Conservation (phyloP, 129 eudicot genomes). For the Pulicaria dysenterica region DNA sequence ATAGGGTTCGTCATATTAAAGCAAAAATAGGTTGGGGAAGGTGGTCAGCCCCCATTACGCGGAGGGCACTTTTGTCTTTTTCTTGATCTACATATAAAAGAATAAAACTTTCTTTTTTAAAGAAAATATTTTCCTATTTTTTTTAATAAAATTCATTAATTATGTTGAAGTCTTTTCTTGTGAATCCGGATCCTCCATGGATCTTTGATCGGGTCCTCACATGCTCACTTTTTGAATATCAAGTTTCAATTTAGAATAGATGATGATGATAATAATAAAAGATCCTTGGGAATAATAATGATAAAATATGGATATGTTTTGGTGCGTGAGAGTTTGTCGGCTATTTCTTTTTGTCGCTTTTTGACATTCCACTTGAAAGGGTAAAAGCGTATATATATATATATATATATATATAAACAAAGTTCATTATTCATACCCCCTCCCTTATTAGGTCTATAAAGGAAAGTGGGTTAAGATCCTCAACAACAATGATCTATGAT, state of each 20-base stretch:
- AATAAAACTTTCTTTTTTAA: too few species aligned
- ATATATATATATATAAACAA: too few species aligned
- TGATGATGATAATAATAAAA: too few species aligned
- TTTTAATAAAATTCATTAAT: not conserved
- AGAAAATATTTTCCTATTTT: too few species aligned
- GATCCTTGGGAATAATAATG: not conserved
- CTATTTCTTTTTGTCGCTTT: conserved; percentile 22
- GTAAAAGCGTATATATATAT: not conserved
- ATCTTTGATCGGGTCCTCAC: not conserved
- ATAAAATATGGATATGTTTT: conserved; percentile 22
- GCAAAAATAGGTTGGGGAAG: conserved; percentile 1
- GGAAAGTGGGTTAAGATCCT: too few species aligned
- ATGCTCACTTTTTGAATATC: too few species aligned
- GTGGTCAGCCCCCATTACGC: conserved; percentile 21
- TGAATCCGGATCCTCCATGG: conserved; percentile 25
- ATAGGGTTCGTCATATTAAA: not conserved
- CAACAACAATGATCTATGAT: too few species aligned
- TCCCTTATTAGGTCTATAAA: not conserved
- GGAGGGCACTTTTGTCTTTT: conserved; percentile 30
- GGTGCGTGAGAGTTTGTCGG: conserved; percentile 44
- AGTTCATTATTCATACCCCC: not conserved
- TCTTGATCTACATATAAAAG: too few species aligned
- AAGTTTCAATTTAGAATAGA: too few species aligned
- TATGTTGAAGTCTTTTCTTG: not conserved
- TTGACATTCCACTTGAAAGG: conserved; percentile 2